A percentile compares a stretch with the other conserved stretches of the same genome.
phyloP scores from a whole-genome alignment of 345 rosid species.

The Euphorbia peplus region DNA sequence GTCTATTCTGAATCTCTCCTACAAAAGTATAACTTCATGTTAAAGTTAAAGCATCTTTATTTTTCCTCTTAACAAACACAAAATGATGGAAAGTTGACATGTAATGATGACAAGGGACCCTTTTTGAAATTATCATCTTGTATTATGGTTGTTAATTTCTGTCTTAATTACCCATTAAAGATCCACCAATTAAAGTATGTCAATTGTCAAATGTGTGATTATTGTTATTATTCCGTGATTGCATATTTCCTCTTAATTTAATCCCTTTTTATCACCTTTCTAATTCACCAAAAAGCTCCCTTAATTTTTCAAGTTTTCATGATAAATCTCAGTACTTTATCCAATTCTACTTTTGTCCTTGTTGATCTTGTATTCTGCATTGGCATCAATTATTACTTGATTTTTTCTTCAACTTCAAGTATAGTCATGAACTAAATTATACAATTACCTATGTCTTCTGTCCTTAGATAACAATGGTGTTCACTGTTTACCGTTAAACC shows the following conservation, averaged over 20 bases:
- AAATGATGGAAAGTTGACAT: constrained; percentile 37
- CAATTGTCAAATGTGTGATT: constrained; percentile 38
- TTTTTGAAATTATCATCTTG: constrained; percentile 7
- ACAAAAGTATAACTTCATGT: constrained; percentile 11
- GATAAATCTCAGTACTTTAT: constrained; percentile 11
- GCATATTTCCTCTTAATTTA: constrained; percentile 17
- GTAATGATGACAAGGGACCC: constrained; percentile 47
- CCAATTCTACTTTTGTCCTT: constrained; percentile 11
- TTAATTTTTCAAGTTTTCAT: constrained; percentile 15
- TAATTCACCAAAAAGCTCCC: constrained; percentile 17
- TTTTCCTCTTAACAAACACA: constrained; percentile 16
- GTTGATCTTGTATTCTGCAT: neutral
- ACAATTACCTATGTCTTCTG: too few species aligned
- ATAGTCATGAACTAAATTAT: neutral
- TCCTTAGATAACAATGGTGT: too few species aligned
- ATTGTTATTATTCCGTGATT: constrained; percentile 21
- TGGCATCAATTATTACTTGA: constrained; percentile 9
- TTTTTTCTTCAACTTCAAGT: neutral
- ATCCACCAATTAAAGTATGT: constrained; percentile 21
- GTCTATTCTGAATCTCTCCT: constrained; percentile 23
- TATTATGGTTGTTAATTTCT: constrained; percentile 20
- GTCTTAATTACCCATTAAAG: constrained; percentile 14
- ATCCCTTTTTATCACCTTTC: constrained; percentile 23
- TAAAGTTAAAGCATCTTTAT: constrained; percentile 41
- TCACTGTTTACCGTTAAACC: too few species aligned